These are phyloP conservation scores for Hypoxylon sp. DNA, from an alignment of 2,329 filamentous ascomycete species.

Conservation along the genomic window DNA sequence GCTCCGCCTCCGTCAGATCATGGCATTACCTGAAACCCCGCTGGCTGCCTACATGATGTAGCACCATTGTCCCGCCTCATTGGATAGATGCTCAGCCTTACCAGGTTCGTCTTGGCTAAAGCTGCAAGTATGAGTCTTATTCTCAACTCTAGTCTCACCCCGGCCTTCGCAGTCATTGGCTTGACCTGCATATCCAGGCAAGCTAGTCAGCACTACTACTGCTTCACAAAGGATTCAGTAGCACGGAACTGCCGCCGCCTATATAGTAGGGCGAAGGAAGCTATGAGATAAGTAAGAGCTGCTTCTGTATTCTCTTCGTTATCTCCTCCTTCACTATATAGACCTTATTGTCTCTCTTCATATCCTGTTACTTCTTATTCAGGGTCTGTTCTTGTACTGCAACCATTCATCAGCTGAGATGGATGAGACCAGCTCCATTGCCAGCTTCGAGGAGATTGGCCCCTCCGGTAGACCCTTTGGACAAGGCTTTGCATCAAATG, in stretches of 20 bases:
- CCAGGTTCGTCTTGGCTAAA: constrained; percentile 2
- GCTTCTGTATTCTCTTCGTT: background rate
- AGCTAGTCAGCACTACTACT: constrained; percentile 20
- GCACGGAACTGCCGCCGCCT: constrained; percentile 5
- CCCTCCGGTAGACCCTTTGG: constrained; percentile 29
- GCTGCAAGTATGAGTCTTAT: constrained; percentile 7
- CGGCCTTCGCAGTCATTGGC: background rate
- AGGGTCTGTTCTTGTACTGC: background rate
- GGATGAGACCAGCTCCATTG: constrained; percentile 53
- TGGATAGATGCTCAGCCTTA: constrained; percentile 25
- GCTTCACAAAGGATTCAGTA: constrained; percentile 5
- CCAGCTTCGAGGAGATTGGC: constrained; percentile 56
- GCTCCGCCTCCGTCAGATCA: constrained; percentile 15
- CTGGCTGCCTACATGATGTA: constrained; percentile 26
- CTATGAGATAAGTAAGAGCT: background rate
- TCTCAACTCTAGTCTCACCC: background rate
- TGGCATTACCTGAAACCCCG: constrained; percentile 13
- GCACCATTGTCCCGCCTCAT: background rate
- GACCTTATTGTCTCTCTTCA: background rate
- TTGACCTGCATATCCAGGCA: constrained; percentile 24
- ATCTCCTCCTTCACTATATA: background rate
- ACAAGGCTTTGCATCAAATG: constrained; percentile 14
- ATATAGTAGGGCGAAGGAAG: constrained; percentile 14
- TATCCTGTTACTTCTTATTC: background rate
- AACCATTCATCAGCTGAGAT: constrained; percentile 29